Base-by-base conservation (phyloP, 2,329 filamentous ascomycete genomes). In the Fusarium mangiferae region DNA sequence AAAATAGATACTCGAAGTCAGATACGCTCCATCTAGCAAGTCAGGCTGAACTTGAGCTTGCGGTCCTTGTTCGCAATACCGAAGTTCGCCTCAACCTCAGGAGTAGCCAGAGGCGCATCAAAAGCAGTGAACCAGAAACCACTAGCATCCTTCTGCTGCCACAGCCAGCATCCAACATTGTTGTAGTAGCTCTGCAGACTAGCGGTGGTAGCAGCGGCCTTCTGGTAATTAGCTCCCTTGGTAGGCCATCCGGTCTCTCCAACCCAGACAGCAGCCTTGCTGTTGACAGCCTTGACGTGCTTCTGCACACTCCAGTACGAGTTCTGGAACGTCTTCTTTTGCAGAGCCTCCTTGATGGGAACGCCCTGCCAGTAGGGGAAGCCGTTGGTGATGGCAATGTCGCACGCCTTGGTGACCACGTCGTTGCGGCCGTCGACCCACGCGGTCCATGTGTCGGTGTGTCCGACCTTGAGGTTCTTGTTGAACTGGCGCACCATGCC, bases 81-180 rank as follows among this genome's bases (percentile, higher is more conserved):
- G 6, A 77, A 77, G 48, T 77, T 66, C 54, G 75, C 76, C 75
- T 77, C 75, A 33, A 76, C 75, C 68, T 77, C 71, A 2, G 75
- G 72, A 22, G 24, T 76, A 17, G 69, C 51, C 0, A 42, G 18
- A 2, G 75, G 75, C 4, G 73, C 22, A 8, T 77, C 75, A 13
- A 77, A 77, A 17, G 75, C 75, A 26, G 75, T 77, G 63, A 77
- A 77, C 75, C 75, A 77, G 59, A 77, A 77, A 26, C 57, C 73
- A 41, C 75, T 77, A 24, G 59, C 55, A 18, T 67, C 66, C 28
- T 67, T 57, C 62, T 73, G 71, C 24, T 39, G 13, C 75, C 75
- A 77, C 7, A 77, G 28, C 70, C 70, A 77, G 49, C 75, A 77
- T 13, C 62, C 75, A 22, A 77, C 73, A 6, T 36, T 77, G 66